phyloP scores from a whole-genome alignment of 768 basidiomycete species.

The Tulasnella sp. region DNA sequence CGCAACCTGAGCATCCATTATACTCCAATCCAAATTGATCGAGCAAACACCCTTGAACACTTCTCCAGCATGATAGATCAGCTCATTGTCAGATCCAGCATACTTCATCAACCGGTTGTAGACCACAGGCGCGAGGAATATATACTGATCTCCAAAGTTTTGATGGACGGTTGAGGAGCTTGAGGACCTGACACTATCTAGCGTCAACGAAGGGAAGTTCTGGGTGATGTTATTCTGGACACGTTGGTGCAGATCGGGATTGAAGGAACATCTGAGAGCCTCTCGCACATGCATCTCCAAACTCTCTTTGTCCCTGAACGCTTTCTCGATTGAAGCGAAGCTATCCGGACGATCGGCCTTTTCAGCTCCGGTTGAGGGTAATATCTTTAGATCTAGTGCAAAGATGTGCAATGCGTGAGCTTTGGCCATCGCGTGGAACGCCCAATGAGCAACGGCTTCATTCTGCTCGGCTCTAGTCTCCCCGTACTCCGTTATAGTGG shows the following conservation, averaged over 20 bases:
- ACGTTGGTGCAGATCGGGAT: conserved; percentile 55
- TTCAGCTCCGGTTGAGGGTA: conserved; percentile 19
- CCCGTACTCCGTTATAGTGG: conserved; percentile 31
- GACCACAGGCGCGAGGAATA: conserved; percentile 51
- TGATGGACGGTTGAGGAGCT: conserved; percentile 54
- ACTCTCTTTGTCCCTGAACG: conserved; percentile 17
- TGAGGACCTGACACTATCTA: conserved; percentile 52
- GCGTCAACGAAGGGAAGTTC: conserved; percentile 44
- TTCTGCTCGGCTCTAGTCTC: conserved; percentile 42
- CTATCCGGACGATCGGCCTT: conserved; percentile 16
- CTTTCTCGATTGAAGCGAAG: conserved; percentile 16
- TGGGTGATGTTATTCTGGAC: conserved; percentile 38
- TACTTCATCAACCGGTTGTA: conserved; percentile 39
- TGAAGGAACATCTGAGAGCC: conserved; percentile 56
- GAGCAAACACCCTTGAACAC: conserved; percentile 49
- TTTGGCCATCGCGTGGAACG: conserved; percentile 59
- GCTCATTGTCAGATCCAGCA: conserved; percentile 32
- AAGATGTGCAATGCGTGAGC: conserved; percentile 63
- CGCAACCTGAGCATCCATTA: conserved; percentile 63
- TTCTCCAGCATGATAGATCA: conserved; percentile 28
- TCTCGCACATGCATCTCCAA: conserved; percentile 49
- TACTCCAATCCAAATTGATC: conserved; percentile 78
- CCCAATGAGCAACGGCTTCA: conserved; percentile 46
- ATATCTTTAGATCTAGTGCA: conserved; percentile 39
- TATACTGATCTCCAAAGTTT: conserved; percentile 67